Conservation (phyloP, 192 early-diverging fungal genomes). For the Umbelopsis ramanniana region DNA sequence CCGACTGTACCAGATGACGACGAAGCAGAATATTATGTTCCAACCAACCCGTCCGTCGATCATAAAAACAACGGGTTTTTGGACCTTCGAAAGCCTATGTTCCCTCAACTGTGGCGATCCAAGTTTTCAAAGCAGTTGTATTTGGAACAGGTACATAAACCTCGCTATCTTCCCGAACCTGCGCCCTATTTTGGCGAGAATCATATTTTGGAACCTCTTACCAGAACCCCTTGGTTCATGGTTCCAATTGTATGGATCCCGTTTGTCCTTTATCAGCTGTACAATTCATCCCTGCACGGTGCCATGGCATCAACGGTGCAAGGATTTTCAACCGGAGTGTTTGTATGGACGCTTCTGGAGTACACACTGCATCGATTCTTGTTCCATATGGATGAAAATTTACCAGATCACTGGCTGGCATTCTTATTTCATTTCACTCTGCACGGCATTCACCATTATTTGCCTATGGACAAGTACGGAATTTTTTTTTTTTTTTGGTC, state of each 20-base stretch:
- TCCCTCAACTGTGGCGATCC: slow-evolving; percentile 77
- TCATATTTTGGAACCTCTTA: slow-evolving; percentile 78
- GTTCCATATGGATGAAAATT: slow-evolving; percentile 88
- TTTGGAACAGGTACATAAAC: slow-evolving; percentile 87
- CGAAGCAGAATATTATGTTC: slow-evolving; percentile 1
- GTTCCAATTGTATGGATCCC: slow-evolving; percentile 90
- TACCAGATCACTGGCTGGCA: slow-evolving; percentile 85
- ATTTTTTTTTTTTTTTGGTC: no score
- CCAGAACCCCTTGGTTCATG: slow-evolving; percentile 88
- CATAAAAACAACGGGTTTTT: slow-evolving; percentile 61
- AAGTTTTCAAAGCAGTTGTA: slow-evolving; percentile 84
- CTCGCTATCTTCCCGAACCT: slow-evolving; percentile 75
- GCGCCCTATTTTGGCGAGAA: slow-evolving; percentile 78
- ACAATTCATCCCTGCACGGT: slow-evolving; percentile 11
- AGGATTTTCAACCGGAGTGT: slow-evolving; percentile 67
- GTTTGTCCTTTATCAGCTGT: slow-evolving; percentile 57
- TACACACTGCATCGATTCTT: slow-evolving; percentile 92
- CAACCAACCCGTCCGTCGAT: not conserved
- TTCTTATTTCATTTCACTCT: slow-evolving; percentile 84
- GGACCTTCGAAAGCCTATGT: slow-evolving; percentile 80
- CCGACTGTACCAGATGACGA: not conserved
- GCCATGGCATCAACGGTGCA: slow-evolving; percentile 30
- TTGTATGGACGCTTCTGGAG: slow-evolving; percentile 86
- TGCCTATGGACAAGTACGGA: slow-evolving; percentile 90
- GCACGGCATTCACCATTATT: slow-evolving; percentile 97